Evolutionary conservation across 2,329 filamentous ascomycete species (phyloP).

Genomic region (Arthrobotrys iridis): DNA sequence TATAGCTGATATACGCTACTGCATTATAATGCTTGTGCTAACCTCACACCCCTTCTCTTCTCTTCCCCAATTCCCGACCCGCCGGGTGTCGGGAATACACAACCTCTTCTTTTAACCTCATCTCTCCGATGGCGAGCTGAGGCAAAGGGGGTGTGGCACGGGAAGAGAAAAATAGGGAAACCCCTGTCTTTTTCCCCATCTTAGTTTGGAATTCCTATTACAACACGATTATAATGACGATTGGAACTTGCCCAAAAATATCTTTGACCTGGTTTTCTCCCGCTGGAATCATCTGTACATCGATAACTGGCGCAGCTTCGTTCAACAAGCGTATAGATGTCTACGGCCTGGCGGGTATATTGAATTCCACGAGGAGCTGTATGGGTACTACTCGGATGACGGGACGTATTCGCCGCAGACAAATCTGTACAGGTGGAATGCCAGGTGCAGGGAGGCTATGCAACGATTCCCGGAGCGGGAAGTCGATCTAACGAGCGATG

Average conservation of each 20-base stretch:
- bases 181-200: conserved; percentile 8
- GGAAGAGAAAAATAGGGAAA: conserved; percentile 17
- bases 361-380: conserved; percentile 65
- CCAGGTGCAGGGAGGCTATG: conserved; percentile 50
- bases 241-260: conserved; percentile 51
- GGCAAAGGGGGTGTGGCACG: conserved; percentile 15
- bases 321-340: conserved; percentile 60
- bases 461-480: conserved; percentile 61
- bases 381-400: conserved; percentile 52
- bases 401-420: conserved; percentile 47
- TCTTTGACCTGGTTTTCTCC: conserved; percentile 51
- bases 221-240: conserved; percentile 52
- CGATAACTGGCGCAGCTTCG: conserved; percentile 45
- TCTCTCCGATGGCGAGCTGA: conserved; percentile 14
- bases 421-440: conserved; percentile 51
- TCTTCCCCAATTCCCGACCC: conserved; percentile 37
- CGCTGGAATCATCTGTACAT: conserved; percentile 53
- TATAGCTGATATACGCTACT: conserved; percentile 35
- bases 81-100: conserved; percentile 39
- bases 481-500: conserved; percentile 61
- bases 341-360: conserved; percentile 70
- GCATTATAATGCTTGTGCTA: conserved; percentile 44
- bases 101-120: conserved; percentile 3
- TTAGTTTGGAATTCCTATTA: conserved; percentile 49
- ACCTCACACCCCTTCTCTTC: conserved; percentile 23